Evolutionary conservation across 805 yeast genomes (phyloP), one percentile per base, ranked within the genome.

Genomic region (Zygoascus bituminiphila): DNA sequence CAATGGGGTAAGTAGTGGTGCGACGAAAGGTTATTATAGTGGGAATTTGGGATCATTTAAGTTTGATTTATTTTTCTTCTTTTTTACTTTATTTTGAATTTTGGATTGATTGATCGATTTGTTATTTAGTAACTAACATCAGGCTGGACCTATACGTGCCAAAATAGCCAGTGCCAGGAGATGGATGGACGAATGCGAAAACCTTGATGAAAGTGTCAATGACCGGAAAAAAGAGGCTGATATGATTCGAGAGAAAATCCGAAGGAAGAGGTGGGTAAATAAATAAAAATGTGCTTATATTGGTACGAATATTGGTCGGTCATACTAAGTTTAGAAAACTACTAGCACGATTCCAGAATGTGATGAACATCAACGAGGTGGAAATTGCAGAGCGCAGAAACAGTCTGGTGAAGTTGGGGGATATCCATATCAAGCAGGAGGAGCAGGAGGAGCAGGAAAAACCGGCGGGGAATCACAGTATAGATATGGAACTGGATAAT

Each of bases 201-300:
- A 58, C 8, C 53, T 65, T 22, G 49, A 61, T 35, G 49, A 53
- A 8, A 62, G 62, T 44, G 39, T 66, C 12, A 53, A 53, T 4
- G 44, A 53, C 17, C 46, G 58, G 0, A 54, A 60, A 2, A 25
- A 46, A 0, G 57, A 63, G 15, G 64, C 72, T 9, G 42, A 51
- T 0, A 53, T 57, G 0, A 56, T 67, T 19, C 65, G 64, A 29
- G 38, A 44, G 1, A 57, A 62, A 42, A 65, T 70, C 26, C 58
- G 65, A 24, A 36, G 41, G 35, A 50, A 44, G 38, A 37, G 46
- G 54, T 22, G 31, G 21, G 45, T 36, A n/a, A n/a, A 42, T 25
- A 10, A 10, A 10, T 10, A 25, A 25, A 25, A 8, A 10, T 7
- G 29, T 10, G 29, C 29, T 25, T 10, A 25, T 25, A 25, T 25